These are phyloP conservation scores for Sisymbrium altissimum DNA, from an alignment of 345 rosid species.

Conservation along the genomic window DNA sequence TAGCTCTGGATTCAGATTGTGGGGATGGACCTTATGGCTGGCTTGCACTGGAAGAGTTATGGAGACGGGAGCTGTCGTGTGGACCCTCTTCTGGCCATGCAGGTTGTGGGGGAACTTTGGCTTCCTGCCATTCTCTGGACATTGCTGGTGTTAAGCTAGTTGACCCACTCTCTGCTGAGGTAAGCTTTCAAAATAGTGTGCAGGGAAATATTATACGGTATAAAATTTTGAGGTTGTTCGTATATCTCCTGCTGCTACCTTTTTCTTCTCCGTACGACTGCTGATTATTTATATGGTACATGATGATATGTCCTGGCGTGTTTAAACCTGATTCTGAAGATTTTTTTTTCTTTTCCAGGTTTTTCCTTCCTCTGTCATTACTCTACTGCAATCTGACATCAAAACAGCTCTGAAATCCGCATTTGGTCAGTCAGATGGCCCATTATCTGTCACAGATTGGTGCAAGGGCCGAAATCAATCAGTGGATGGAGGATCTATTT, in stretches of 20 bases:
- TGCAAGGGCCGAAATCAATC: conserved; percentile 83
- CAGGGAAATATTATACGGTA: not conserved
- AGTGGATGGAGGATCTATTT: conserved; percentile 48
- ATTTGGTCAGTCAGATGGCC: conserved; percentile 81
- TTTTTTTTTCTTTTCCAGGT: conserved; percentile 50
- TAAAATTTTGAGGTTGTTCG: conserved; percentile 5
- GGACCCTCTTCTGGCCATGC: conserved; percentile 97
- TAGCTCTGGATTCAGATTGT: conserved; percentile 85
- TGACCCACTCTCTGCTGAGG: conserved; percentile 96
- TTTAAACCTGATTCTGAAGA: conserved; percentile 13
- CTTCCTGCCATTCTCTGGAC: conserved; percentile 93
- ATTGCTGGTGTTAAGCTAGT: conserved; percentile 88
- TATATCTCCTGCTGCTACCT: not conserved
- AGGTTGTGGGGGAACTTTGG: conserved; percentile 96
- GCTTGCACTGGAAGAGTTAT: conserved; percentile 97
- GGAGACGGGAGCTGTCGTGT: conserved; percentile 94
- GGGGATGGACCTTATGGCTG: conserved; percentile 95
- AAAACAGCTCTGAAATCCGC: conserved; percentile 88
- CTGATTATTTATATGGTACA: not conserved
- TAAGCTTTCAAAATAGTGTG: conserved; percentile 41
- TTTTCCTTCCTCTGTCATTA: conserved; percentile 74
- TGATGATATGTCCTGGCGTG: not conserved
- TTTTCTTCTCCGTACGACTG: conserved; percentile 1
- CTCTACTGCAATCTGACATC: conserved; percentile 85
- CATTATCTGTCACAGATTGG: conserved; percentile 88